Conservation (phyloP, 371 early-diverging fungal species). For the Mortierella sp. region DNA sequence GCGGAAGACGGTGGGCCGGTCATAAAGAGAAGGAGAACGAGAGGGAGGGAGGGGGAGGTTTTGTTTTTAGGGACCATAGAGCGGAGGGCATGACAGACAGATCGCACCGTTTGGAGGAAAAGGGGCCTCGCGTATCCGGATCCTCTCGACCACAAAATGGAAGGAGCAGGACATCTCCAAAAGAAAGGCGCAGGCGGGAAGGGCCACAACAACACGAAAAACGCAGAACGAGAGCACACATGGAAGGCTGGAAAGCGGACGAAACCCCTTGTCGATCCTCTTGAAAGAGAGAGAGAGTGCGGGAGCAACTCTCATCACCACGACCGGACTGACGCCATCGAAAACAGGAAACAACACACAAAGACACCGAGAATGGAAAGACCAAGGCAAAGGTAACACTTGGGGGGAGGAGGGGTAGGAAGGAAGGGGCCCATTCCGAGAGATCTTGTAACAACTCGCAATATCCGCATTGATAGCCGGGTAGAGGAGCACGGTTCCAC, state of each 20-base stretch:
- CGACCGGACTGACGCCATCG: slow-evolving; percentile 1
- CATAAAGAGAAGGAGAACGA: slow-evolving; percentile 47
- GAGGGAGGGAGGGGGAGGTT: slow-evolving; percentile 23
- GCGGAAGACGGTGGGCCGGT: slow-evolving; percentile 23
- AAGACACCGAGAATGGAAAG: neutral
- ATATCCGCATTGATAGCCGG: neutral
- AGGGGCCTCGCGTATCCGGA: slow-evolving; percentile 21
- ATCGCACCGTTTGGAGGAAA: slow-evolving; percentile 4
- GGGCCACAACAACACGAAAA: slow-evolving; percentile 29
- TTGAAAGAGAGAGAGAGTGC: slow-evolving; percentile 5
- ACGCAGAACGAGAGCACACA: slow-evolving; percentile 27
- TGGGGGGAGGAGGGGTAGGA: neutral
- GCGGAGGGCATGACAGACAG: slow-evolving; percentile 36
- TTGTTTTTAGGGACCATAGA: slow-evolving; percentile 55
- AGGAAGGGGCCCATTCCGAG: neutral
- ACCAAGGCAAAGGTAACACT: neutral
- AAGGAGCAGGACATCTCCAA: neutral
- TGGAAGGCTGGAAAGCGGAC: slow-evolving; percentile 18
- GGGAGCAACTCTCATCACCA: neutral
- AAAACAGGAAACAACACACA: slow-evolving; percentile 4
- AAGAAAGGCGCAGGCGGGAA: slow-evolving; percentile 15
- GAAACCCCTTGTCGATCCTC: slow-evolving; percentile 35
- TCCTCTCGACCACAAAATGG: slow-evolving; percentile 14
- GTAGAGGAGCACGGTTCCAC: neutral
- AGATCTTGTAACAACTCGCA: slow-evolving; percentile 4